Evolutionary conservation across 148 eudicot species (phyloP), one percentile per base, ranked within the genome.

Genomic region (Rhododendron griersonianum): DNA sequence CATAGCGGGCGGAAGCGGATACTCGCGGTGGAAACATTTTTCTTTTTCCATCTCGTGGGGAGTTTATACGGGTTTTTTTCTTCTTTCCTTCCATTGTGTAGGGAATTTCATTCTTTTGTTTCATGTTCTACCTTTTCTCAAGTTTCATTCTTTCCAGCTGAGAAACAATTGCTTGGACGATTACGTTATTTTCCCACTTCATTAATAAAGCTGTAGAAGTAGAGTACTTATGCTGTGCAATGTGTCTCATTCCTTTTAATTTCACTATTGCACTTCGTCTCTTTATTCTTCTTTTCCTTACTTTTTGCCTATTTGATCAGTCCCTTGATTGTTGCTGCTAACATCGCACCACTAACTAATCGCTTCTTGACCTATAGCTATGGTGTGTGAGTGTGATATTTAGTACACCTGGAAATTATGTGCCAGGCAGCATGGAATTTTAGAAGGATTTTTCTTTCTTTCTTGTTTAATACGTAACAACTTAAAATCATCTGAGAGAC

Each of bases 11-110:
- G 14, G 83, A 47, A 37, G 45, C 30, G 25, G 39, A 65, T 13
- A 73, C 1, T 51, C 9, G 23, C 59, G 25, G 71, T 75, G 86
- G 77, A 84, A 83, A 63, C 28, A 7, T 50, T 69, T 84, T 75
- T 75, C 80, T 51, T 74, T 84, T 39, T 84, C 77, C 86, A 75
- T 74, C 81, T 30, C 14, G 55, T n/a, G 69, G 71, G 51, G 37
- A 76, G 67, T 84, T 75, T 15, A 45, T 15, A 39, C 11, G 30
- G 50, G 30, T 73, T 48, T 71, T 51, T 3, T 8, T 48, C 51
- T 41, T 41, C 51, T 14, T 53, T 9, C 53, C 4, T 73, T 41
- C 4, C 6, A 67, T 69, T 16, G 2, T 10, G 15, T 83, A 7
- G 39, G 44, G 3, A 28, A 48, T 23, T 57, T 37, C 80, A 33